Evolutionary conservation across 1,284 basidiomycete species (phyloP), one percentile per base, ranked within the genome.

Genomic region (Rhodotorula sp.): DNA sequence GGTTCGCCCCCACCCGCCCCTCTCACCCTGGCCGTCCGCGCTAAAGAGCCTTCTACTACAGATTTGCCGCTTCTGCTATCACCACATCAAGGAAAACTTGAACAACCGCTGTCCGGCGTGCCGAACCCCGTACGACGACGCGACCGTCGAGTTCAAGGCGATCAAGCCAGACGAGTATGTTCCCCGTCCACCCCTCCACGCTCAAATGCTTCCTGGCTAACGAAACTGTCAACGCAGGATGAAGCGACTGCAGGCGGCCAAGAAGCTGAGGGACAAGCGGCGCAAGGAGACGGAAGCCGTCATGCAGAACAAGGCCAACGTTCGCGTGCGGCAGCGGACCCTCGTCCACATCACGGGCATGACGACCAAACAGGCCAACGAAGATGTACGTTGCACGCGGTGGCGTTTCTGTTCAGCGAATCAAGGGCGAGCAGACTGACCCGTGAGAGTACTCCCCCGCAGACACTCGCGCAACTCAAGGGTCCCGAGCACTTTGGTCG

Each of bases 61-160:
- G 94, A 95, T 99, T 78, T 99, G 97, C 82, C 91, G 95, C 72
- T 99, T 99, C 84, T 99, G 97, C 83, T 99, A 95, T 89, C 93
- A 98, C 84, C 94, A 98, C 83, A 96, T 97, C 87, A 91, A 92
- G 85, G 88, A 93, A 84, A 92, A 97, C 83, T 85, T 97, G 71
- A 99, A 99, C 82, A 91, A 95, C 74, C 89, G 93, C 67, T 99
- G 97, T 82, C 97, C 97, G 54, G 97, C 97, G 49, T 99, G 97
- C 83, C 87, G 97, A 80, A 87, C 95, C 78, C 88, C 91, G 76
- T 99, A 99, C 81, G 91, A 92, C 39, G 92, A 97, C 77, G 91
- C 96, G 71, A 87, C 89, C 59, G 91, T 97, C 54, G 93, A 98
- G 81, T 97, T 97, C 84, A 96, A 95, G 82, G 90, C 97, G 59